Base-by-base conservation (phyloP, 1,284 basidiomycete species). In the Trametes pubescens region DNA sequence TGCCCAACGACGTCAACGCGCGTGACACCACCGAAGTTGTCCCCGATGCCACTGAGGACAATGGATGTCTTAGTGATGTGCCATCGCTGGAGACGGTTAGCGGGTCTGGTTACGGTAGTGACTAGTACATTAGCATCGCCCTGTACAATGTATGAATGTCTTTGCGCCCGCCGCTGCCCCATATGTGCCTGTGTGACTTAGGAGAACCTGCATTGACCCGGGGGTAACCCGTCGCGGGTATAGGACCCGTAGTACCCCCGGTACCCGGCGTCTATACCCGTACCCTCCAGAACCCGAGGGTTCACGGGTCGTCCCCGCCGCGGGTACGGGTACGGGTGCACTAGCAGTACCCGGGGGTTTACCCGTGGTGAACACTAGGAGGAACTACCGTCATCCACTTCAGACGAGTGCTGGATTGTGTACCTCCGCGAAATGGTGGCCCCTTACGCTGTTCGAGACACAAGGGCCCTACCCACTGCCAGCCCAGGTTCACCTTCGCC, bases 351-450 rank as follows among this genome's bases (percentile, higher is more conserved):
- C 29, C 26, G 48, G 48, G 48, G 48, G 48, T 49, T 49, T 49
- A 49, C 48, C 48, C 48, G 26, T 49, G 48, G 48, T 49, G 48
- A 49, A 18, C 48, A 47, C 18, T 57, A 44, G 24, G n/a, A n/a
- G n/a, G n/a, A n/a, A n/a, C n/a, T n/a, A n/a, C n/a, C n/a, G n/a
- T n/a, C n/a, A n/a, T n/a, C n/a, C n/a, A n/a, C n/a, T n/a, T n/a
- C n/a, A n/a, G n/a, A n/a, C n/a, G n/a, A n/a, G n/a, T n/a, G n/a
- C n/a, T n/a, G n/a, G n/a, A n/a, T n/a, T n/a, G n/a, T n/a, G n/a
- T n/a, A n/a, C n/a, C n/a, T n/a, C n/a, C n/a, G n/a, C n/a, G n/a
- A n/a, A n/a, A n/a, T n/a, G n/a, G n/a, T n/a, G n/a, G n/a, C n/a
- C n/a, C n/a, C n/a, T n/a, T n/a, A n/a, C n/a, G n/a, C n/a, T n/a